Percentiles rank a stretch among this genome's conserved stretches.
Evolutionary conservation across 1,139 yeast genomes (phyloP).

Genomic region (Candida pseudoviswanathii): DNA sequence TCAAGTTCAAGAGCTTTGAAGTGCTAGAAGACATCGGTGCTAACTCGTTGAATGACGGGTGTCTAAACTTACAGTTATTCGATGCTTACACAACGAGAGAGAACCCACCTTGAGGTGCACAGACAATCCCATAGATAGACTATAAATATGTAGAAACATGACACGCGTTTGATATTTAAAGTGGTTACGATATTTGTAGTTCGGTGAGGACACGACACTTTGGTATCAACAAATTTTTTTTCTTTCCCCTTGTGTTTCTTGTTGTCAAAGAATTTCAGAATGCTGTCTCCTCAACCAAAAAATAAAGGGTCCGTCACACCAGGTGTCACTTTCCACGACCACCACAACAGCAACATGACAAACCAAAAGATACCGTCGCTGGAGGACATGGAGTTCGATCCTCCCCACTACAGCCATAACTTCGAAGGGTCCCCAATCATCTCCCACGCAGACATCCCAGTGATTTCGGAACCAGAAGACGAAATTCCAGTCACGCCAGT

Average conservation of each 20-base stretch:
- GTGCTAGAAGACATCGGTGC: slow-evolving; percentile 69
- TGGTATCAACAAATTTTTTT: not conserved
- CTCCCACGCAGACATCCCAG: not conserved
- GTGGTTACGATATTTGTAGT: not conserved
- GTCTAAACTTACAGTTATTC: slow-evolving; percentile 71
- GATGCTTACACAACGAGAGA: slow-evolving; percentile 72
- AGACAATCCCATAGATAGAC: no score
- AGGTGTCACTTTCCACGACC: not conserved
- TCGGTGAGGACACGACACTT: not conserved
- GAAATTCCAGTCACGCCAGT: slow-evolving; percentile 1
- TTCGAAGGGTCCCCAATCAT: not conserved
- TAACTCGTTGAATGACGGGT: slow-evolving; percentile 62
- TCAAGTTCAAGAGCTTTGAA: slow-evolving; percentile 54
- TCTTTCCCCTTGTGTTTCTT: not conserved
- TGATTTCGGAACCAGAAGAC: slow-evolving; percentile 2
- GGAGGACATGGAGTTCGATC: not conserved
- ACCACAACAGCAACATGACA: not conserved
- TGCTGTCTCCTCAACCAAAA: not conserved
- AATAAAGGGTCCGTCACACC: not conserved
- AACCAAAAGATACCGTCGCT: not conserved
- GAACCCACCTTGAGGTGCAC: slow-evolving; percentile 50
- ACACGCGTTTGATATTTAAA: no score
- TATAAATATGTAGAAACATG: no score
- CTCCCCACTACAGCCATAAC: not conserved
- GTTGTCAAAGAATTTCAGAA: not conserved